phyloP scores from a whole-genome alignment of 495 filamentous ascomycete genomes.

The Xeromyces bisporus region DNA sequence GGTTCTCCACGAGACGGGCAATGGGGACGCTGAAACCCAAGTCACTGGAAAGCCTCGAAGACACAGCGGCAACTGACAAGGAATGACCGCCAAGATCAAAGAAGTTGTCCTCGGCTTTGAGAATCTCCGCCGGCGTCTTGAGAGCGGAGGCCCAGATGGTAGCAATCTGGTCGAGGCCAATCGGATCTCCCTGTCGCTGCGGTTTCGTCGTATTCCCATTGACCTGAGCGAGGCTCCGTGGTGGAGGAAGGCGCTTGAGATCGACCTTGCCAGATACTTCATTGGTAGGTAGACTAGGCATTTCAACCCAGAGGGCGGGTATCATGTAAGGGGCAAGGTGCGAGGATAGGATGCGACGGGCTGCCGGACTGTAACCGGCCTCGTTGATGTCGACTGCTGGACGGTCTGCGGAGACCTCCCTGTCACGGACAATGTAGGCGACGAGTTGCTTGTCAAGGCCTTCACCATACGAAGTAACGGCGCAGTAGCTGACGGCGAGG shows the following conservation, averaged over 20 bases:
- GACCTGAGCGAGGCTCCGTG: conserved; percentile 20
- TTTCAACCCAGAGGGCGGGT: conserved; percentile 44
- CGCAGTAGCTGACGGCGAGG: conserved; percentile 42
- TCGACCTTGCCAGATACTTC: conserved; percentile 54
- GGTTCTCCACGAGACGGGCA: conserved; percentile 41
- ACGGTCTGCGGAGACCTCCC: conserved; percentile 33
- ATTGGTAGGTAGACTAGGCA: conserved; percentile 44
- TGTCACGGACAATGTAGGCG: conserved; percentile 48
- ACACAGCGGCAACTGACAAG: conserved; percentile 46
- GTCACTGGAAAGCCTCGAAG: conserved; percentile 35
- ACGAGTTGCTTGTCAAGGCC: conserved; percentile 47
- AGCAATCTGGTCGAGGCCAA: conserved; percentile 36
- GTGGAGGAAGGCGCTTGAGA: conserved; percentile 41
- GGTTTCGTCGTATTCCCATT: conserved; percentile 20
- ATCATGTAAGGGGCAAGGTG: conserved; percentile 59
- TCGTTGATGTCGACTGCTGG: conserved; percentile 38
- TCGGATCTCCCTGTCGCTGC: conserved; percentile 29
- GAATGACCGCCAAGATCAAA: conserved; percentile 58
- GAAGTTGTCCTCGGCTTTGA: conserved; percentile 48
- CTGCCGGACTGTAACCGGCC: conserved; percentile 38
- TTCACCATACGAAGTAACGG: conserved; percentile 44
- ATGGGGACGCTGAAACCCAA: conserved; percentile 48
- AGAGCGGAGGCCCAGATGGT: conserved; percentile 43
- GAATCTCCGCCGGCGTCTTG: conserved; percentile 30
- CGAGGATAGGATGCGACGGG: conserved; percentile 35